Base-by-base conservation (phyloP, 1,284 basidiomycete species). In the Exobasidium rhododendri region DNA sequence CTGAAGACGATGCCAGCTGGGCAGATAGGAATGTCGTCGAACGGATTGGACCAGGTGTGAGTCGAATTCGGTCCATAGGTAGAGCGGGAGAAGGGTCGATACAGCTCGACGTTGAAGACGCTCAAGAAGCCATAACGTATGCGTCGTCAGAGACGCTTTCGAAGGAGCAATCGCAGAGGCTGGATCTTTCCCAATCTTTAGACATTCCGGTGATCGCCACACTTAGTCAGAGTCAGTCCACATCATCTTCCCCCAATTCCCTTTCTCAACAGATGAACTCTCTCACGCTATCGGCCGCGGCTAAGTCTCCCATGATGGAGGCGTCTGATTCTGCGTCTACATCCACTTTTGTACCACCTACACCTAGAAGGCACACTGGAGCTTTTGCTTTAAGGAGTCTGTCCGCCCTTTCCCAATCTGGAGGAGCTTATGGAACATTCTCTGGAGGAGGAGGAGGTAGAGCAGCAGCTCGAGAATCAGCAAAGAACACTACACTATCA, bases 381-480 rank as follows among this genome's bases (percentile, higher is more conserved):
- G 59, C 61, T 56, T 72, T 70, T 56, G 67, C 72, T 65, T 46
- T 72, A 13, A 64, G 74, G 0, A 71, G 72, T 1, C 60, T 71
- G 14, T 74, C 72, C 20, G 70, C 71, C 31, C 56, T 75, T 24
- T 65, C 67, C 3, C 40, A 71, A 65, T 69, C 72, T 58, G 31
- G 65, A 7, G 65, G 64, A 47, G 57, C 68, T 4, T 50, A 62
- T 47, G 67, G 66, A 61, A 63, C 64, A 1, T 70, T 69, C 26
- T 58, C 60, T 32, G 61, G 54, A 40, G 65, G 67, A 22, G 72
- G 62, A n/a, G 70, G 65, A 22, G 74, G 69, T 17, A 56, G 70
- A 56, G 70, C 67, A 4, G 70, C 70, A n/a, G 72, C 72, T n/a
- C 66, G 72, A 28, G 70, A 66, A 46, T 58, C 68, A 3, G 72